phyloP scores from a whole-genome alignment of 306 rosid genomes.

The Cicer cuneatum region DNA sequence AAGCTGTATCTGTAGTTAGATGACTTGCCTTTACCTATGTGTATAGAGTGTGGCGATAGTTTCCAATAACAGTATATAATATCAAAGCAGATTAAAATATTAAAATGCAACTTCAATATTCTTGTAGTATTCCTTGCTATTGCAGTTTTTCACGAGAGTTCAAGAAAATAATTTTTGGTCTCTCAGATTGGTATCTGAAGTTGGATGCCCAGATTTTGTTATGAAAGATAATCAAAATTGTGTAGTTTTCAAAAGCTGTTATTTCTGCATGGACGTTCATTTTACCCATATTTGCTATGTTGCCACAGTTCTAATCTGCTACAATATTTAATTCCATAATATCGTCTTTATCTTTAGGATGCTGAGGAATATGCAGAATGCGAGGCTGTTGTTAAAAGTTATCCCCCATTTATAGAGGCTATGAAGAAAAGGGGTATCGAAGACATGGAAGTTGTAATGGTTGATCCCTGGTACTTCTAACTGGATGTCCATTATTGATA shows the following conservation, averaged over 20 bases:
- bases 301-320: conserved; percentile 6
- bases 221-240: conserved; percentile 23
- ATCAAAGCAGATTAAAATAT: conserved; percentile 9
- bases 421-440: conserved; percentile 96
- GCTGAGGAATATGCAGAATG: conserved; percentile 95
- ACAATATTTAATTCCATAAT: conserved; percentile 21
- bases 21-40: conserved; percentile 39
- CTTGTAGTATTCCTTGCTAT: not conserved
- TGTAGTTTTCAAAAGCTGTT: conserved; percentile 20
- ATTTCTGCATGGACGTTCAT: not conserved
- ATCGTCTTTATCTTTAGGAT: conserved; percentile 57
- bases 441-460: conserved; percentile 96
- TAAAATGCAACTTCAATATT: not conserved
- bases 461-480: conserved; percentile 76
- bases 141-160: conserved; percentile 17
- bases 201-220: conserved; percentile 10
- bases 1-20: conserved; percentile 8
- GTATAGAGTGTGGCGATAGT: conserved; percentile 8
- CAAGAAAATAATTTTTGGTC: conserved; percentile 12
- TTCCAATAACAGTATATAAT: conserved; percentile 12
- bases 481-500: conserved; percentile 31
- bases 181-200: conserved; percentile 32
- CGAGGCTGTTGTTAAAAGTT: conserved; percentile 84
- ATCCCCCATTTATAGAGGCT: conserved; percentile 90
- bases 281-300: not conserved